Conservation (phyloP, 495 filamentous ascomycete species). For the Penicillium flavigenum region DNA sequence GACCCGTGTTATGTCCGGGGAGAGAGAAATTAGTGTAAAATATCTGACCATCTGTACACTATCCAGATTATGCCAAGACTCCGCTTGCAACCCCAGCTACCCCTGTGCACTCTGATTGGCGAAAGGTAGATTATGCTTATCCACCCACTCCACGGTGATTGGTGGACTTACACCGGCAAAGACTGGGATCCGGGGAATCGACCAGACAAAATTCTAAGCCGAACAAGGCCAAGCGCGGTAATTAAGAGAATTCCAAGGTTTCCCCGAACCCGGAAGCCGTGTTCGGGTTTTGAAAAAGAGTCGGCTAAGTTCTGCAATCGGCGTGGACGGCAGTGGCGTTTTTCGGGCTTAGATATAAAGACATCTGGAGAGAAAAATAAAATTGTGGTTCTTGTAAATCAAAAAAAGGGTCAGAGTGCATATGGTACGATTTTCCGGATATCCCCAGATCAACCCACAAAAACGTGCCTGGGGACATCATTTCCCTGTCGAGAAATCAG, state of each 20-base stretch:
- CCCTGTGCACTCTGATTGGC: constrained; percentile 12
- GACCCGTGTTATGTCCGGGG: constrained; percentile 7
- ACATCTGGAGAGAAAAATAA: constrained; percentile 5
- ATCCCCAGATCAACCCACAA: constrained; percentile 13
- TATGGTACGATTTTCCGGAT: background rate
- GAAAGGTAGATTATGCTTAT: background rate
- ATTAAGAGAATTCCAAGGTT: background rate
- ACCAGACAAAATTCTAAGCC: constrained; percentile 14
- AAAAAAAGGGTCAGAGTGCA: constrained; percentile 6
- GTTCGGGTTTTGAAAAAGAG: constrained; percentile 14
- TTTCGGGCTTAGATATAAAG: constrained; percentile 7
- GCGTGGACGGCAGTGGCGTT: constrained; percentile 14
- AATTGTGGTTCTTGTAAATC: constrained; percentile 5
- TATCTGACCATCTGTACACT: background rate
- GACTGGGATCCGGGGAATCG: constrained; percentile 30
- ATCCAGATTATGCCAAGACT: constrained; percentile 18
- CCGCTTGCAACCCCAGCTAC: constrained; percentile 23
- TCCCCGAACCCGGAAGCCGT: constrained; percentile 16
- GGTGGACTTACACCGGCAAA: constrained; percentile 12
- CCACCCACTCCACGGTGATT: constrained; percentile 10
- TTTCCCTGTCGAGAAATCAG: background rate
- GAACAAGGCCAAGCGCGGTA: constrained; percentile 19
- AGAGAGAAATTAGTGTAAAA: constrained; percentile 10
- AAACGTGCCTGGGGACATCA: background rate
- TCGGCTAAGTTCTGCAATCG: constrained; percentile 14